phyloP scores from a whole-genome alignment of 2,329 filamentous ascomycete genomes.

The Fusarium sp. region DNA sequence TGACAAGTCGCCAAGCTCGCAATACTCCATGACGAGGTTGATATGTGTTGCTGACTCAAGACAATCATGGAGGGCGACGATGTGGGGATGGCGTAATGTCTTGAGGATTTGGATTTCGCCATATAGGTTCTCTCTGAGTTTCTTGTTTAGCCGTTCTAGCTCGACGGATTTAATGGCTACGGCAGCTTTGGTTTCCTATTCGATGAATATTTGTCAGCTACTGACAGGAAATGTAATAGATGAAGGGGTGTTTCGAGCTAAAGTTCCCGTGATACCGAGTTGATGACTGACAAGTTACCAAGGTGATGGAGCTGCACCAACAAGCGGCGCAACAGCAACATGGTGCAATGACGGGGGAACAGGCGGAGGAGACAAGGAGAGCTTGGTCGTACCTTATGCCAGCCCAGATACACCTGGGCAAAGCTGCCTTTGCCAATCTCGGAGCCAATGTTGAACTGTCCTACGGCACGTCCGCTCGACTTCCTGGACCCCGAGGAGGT shows the following conservation, averaged over 20 bases:
- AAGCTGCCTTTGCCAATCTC: constrained; percentile 99
- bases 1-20: constrained; percentile 92
- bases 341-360: constrained; percentile 20
- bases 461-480: constrained; percentile 61
- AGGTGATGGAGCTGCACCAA: constrained; percentile 13
- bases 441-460: constrained; percentile 83
- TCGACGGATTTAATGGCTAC: constrained; percentile 98
- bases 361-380: constrained; percentile 13
- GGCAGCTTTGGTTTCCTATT: constrained; percentile 79
- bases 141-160: constrained; percentile 89
- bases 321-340: constrained; percentile 19
- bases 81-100: constrained; percentile 93
- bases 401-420: constrained; percentile 91
- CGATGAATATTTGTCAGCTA: constrained; percentile 16
- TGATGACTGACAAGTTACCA: constrained; percentile 7
- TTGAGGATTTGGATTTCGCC: constrained; percentile 97
- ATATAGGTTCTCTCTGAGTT: constrained; percentile 95
- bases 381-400: constrained; percentile 74
- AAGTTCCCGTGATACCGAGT: constrained; percentile 4
- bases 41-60: constrained; percentile 89
- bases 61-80: constrained; percentile 95
- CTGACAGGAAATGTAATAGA: not conserved
- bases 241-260: not conserved
- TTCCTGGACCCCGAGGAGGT: constrained; percentile 51
- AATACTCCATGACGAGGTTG: constrained; percentile 99